Conservation (phyloP, 169 alveolate genomes). For the Plasmodium billcollinsi region DNA sequence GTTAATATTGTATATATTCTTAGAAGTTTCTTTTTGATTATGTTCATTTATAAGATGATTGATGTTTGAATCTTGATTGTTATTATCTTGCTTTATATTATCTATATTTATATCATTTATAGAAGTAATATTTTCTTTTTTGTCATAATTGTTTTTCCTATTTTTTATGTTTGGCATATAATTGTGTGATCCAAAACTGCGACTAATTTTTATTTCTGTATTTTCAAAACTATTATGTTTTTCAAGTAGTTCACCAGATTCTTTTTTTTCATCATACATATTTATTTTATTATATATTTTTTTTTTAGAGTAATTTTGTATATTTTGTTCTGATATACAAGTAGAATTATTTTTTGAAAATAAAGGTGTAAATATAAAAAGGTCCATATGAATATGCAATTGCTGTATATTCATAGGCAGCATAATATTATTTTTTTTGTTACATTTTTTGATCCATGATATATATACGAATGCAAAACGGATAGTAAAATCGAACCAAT, state of each 20-base stretch:
- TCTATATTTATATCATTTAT: slow-evolving; percentile 15
- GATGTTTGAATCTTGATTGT: slow-evolving; percentile 25
- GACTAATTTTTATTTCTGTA: slow-evolving; percentile 73
- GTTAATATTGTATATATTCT: slow-evolving; percentile 5
- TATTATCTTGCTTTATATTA: slow-evolving; percentile 7
- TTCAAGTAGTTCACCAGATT: slow-evolving; percentile 29
- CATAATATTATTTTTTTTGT: slow-evolving; percentile 13
- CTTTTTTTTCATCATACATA: slow-evolving; percentile 4
- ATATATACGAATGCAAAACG: slow-evolving; percentile 72
- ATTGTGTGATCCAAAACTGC: slow-evolving; percentile 64
- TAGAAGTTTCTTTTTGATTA: slow-evolving; percentile 1
- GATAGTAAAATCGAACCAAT: slow-evolving; percentile 75
- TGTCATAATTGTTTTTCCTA: slow-evolving; percentile 32
- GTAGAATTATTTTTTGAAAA: slow-evolving; percentile 24
- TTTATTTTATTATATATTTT: too few relatives aligned
- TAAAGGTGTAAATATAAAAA: slow-evolving; percentile 40
- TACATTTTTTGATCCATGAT: slow-evolving; percentile 68
- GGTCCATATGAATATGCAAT: slow-evolving; percentile 27
- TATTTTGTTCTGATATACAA: neutral
- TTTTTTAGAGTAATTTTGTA: neutral
- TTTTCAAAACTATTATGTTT: slow-evolving; percentile 68
- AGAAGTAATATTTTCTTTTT: slow-evolving; percentile 1
- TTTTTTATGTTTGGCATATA: slow-evolving; percentile 46
- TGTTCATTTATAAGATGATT: slow-evolving; percentile 13
- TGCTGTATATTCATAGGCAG: slow-evolving; percentile 54